Percentiles rank a stretch among this genome's conserved stretches.
Evolutionary conservation across 2,329 filamentous ascomycete species (phyloP).

Genomic region (Acrocalymma vagum): DNA sequence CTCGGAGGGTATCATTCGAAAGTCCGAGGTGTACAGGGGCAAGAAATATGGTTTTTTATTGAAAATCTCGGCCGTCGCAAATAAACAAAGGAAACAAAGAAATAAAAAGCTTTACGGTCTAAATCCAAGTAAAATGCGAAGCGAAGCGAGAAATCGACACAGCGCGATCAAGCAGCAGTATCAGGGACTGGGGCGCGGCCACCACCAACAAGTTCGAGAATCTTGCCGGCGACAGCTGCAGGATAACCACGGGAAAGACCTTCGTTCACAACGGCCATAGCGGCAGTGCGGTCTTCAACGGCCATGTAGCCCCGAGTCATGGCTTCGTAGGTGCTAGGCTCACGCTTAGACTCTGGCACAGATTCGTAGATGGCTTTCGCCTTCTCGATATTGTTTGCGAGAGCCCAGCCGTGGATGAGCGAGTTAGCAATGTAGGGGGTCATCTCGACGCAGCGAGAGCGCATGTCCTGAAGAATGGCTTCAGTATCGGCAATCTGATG

Average conservation of each 20-base stretch:
- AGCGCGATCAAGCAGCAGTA: constrained; percentile 19
- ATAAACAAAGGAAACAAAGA: constrained; percentile 12
- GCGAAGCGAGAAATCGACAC: constrained; percentile 10
- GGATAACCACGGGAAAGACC: constrained; percentile 93
- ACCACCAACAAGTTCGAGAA: constrained; percentile 79
- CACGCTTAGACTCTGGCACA: constrained; percentile 80
- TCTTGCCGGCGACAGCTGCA: constrained; percentile 89
- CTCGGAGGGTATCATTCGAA: constrained; percentile 7
- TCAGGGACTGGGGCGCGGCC: constrained; percentile 35
- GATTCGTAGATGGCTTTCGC: constrained; percentile 80
- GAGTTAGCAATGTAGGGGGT: constrained; percentile 99
- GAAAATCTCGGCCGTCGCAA: constrained; percentile 23
- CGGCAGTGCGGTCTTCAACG: constrained; percentile 79
- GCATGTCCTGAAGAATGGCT: constrained; percentile 79
- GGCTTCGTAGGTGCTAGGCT: constrained; percentile 97
- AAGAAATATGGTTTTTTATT: constrained; percentile 18
- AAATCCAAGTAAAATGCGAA: constrained; percentile 12
- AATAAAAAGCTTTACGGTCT: constrained; percentile 10
- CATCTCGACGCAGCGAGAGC: constrained; percentile 75
- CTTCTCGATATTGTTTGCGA: constrained; percentile 80
- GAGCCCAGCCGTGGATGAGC: constrained; percentile 95
- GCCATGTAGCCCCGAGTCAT: constrained; percentile 95
- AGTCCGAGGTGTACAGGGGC: constrained; percentile 23
- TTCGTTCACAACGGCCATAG: constrained; percentile 83
- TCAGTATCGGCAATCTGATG: constrained; percentile 79